Evolutionary conservation across 345 rosid genomes (phyloP).

Genomic region (Streptanthus diversifolius): DNA sequence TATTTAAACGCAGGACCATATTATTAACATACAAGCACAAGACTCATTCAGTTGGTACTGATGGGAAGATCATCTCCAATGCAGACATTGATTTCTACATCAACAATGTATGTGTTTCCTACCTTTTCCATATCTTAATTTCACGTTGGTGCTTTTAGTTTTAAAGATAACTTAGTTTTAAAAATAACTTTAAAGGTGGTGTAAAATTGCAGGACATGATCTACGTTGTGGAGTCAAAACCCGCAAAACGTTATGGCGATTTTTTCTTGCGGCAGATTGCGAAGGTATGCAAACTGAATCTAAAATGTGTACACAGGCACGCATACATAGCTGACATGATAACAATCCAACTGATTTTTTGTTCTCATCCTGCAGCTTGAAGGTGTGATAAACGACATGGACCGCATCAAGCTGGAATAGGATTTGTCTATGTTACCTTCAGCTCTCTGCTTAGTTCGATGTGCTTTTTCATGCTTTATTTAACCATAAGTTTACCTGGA

Average conservation of each 20-base stretch:
- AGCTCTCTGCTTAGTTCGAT: not conserved
- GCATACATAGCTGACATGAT: not conserved
- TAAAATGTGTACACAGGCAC: not conserved
- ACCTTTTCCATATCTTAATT: not conserved
- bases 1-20: constrained; percentile 56
- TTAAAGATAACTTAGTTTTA: not conserved
- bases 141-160: not conserved
- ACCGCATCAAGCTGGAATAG: constrained; percentile 70
- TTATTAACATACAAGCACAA: constrained; percentile 94
- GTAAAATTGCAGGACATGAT: constrained; percentile 70
- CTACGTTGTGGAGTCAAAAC: constrained; percentile 69
- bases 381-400: constrained; percentile 79
- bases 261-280: constrained; percentile 89
- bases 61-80: constrained; percentile 70
- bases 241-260: constrained; percentile 72
- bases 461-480: not conserved
- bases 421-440: not conserved
- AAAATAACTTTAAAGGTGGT: not conserved
- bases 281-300: constrained; percentile 46
- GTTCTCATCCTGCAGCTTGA: constrained; percentile 56
- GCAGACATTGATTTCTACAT: constrained; percentile 92
- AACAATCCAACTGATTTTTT: not conserved
- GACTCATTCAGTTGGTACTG: constrained; percentile 81
- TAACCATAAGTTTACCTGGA: not conserved
- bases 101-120: constrained; percentile 53